Evolutionary conservation across 192 early-diverging fungal genomes (phyloP), one percentile per base, ranked within the genome.

Genomic region (Polychytrium aggregatum): DNA sequence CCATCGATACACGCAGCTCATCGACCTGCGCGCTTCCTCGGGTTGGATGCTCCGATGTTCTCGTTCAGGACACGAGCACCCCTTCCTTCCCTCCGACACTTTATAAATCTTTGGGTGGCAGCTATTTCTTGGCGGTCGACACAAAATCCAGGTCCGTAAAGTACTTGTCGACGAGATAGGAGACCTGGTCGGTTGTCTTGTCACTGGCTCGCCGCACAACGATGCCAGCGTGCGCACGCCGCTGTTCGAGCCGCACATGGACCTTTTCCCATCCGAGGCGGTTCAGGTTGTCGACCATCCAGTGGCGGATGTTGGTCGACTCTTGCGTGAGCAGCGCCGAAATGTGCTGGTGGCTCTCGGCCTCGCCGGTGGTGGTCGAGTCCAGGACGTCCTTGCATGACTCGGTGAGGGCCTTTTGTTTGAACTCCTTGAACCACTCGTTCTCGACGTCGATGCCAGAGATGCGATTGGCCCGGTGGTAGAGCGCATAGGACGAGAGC

Each of bases 141-240:
- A n/a, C n/a, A n/a, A n/a, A n/a, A n/a, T n/a, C n/a, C n/a, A n/a
- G n/a, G n/a, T n/a, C n/a, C n/a, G n/a, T n/a, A n/a, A n/a, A n/a
- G n/a, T n/a, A n/a, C n/a, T n/a, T n/a, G n/a, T n/a, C n/a, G n/a
- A n/a, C n/a, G n/a, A n/a, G n/a, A n/a, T n/a, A n/a, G n/a, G n/a
- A n/a, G n/a, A n/a, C n/a, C n/a, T n/a, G n/a, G n/a, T n/a, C n/a
- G n/a, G n/a, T n/a, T n/a, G n/a, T n/a, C n/a, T n/a, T n/a, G n/a
- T n/a, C n/a, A n/a, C n/a, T n/a, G n/a, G n/a, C n/a, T n/a, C n/a
- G 53, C 26, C 56, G 28, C 33, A 26, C 48, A 2, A 64, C 56
- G 8, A 64, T 64, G 3, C 51, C 55, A 6, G 62, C 62, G 48
- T 64, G 62, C 5, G 42, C 26, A 46, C 57, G 45, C 1, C 46